phyloP scores from a whole-genome alignment of 225 moss, liverwort and hornwort genomes.

The Marchantia paleacea region DNA sequence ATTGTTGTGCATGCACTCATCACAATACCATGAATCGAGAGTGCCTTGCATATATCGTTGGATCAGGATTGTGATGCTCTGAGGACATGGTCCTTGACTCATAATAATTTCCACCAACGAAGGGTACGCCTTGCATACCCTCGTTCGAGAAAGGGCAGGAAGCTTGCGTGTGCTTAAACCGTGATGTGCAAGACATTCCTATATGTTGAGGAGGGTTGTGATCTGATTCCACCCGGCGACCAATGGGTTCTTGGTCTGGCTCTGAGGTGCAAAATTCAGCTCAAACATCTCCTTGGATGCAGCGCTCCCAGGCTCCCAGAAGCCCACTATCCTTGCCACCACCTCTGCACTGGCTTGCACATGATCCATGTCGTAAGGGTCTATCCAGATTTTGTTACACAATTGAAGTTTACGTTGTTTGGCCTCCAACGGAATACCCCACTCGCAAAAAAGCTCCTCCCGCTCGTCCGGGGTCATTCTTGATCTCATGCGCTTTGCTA shows the following conservation, averaged over 20 bases:
- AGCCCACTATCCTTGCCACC: slow-evolving; percentile 86
- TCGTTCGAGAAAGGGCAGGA: neutral
- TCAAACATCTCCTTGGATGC: slow-evolving; percentile 98
- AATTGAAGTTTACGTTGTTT: slow-evolving; percentile 91
- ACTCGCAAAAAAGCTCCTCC: slow-evolving; percentile 63
- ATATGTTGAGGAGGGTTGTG: slow-evolving; percentile 73
- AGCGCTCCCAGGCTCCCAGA: slow-evolving; percentile 74
- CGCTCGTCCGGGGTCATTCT: slow-evolving; percentile 73
- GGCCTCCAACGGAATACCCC: slow-evolving; percentile 83
- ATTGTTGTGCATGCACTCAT: too few species aligned
- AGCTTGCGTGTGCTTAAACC: neutral
- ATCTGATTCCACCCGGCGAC: slow-evolving; percentile 92
- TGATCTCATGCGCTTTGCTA: slow-evolving; percentile 71
- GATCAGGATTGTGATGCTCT: too few species aligned
- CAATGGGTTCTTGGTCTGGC: slow-evolving; percentile 59
- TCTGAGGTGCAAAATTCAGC: slow-evolving; percentile 83
- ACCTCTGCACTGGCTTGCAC: slow-evolving; percentile 93
- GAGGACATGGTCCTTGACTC: too few species aligned
- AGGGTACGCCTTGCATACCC: neutral
- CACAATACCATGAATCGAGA: too few species aligned
- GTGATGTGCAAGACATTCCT: neutral
- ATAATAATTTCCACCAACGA: too few species aligned
- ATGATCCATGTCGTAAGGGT: slow-evolving; percentile 71
- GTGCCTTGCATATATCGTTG: too few species aligned
- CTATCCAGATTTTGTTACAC: slow-evolving; percentile 77